These are phyloP conservation scores for Hypomyces rosellus DNA, from an alignment of 2,329 filamentous ascomycete genomes.

Conservation along the genomic window DNA sequence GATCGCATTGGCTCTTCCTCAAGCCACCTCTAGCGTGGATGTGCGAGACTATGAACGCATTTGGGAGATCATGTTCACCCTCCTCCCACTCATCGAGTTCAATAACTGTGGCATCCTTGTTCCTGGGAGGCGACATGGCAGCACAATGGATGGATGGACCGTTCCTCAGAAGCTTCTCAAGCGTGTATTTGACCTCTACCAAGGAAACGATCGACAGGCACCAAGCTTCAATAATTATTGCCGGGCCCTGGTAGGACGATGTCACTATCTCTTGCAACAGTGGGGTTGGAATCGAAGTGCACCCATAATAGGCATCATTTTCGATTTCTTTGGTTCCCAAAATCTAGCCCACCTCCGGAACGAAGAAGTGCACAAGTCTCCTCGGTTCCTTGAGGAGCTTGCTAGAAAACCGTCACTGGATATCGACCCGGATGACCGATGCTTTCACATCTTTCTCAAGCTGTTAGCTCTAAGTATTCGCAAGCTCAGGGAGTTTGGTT, in stretches of 20 bases:
- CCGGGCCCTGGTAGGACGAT: conserved; percentile 51
- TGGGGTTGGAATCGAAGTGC: conserved; percentile 60
- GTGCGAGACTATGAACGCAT: conserved; percentile 45
- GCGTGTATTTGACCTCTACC: conserved; percentile 53
- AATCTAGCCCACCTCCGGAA: conserved; percentile 57
- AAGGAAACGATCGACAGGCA: conserved; percentile 46
- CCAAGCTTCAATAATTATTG: conserved; percentile 62
- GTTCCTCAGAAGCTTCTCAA: conserved; percentile 52
- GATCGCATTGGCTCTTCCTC: conserved; percentile 29
- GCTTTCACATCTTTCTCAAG: conserved; percentile 64
- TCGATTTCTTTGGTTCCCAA: conserved; percentile 62
- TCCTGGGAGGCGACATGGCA: conserved; percentile 23
- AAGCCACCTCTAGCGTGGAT: conserved; percentile 27
- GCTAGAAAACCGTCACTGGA: conserved; percentile 38
- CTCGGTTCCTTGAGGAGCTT: conserved; percentile 54
- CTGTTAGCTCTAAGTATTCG: conserved; percentile 52
- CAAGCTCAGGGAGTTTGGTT: conserved; percentile 40
- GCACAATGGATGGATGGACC: conserved; percentile 49
- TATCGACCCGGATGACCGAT: conserved; percentile 50
- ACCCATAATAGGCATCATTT: conserved; percentile 53
- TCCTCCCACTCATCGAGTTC: conserved; percentile 57
- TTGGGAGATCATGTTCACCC: conserved; percentile 54
- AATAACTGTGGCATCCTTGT: conserved; percentile 46
- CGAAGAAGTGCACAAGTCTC: conserved; percentile 56
- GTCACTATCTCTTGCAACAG: conserved; percentile 55